Conservation (phyloP, 1,284 basidiomycete genomes). For the Heterobasidion irregulare region DNA sequence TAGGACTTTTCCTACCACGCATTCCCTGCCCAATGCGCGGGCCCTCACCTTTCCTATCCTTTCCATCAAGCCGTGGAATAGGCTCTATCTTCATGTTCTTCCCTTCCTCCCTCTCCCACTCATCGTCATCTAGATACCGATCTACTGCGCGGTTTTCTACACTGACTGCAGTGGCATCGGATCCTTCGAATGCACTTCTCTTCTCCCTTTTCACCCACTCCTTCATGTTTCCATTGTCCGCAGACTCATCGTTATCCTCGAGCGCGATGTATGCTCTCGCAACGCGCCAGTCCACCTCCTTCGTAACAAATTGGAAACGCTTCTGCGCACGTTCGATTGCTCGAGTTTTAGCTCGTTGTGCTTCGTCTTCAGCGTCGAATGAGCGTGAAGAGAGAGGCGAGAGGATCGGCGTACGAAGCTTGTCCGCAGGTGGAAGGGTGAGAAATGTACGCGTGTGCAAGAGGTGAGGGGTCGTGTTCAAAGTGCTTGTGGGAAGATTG, state of each 20-base stretch:
- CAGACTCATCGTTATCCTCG: constrained; percentile 26
- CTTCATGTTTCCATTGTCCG: constrained; percentile 9
- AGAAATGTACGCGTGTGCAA: constrained; percentile 61
- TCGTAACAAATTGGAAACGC: constrained; percentile 53
- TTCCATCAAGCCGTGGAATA: too few relatives aligned
- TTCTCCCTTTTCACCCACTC: constrained; percentile 3
- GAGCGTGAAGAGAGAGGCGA: constrained; percentile 7
- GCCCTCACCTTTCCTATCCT: too few relatives aligned
- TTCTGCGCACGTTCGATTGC: constrained; percentile 43
- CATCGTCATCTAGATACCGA: constrained; percentile 55
- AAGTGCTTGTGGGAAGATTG: constrained; percentile 52
- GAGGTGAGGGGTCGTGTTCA: constrained; percentile 64
- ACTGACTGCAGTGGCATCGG: background rate
- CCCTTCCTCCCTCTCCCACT: constrained; percentile 47
- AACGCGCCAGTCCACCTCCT: constrained; percentile 59
- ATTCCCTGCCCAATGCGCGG: too few relatives aligned
- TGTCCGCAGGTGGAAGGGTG: constrained; percentile 35
- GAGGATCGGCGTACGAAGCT: constrained; percentile 8
- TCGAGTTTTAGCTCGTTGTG: constrained; percentile 28
- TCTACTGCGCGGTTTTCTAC: constrained; percentile 45
- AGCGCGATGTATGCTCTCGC: constrained; percentile 61
- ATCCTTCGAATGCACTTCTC: background rate
- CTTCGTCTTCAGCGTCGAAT: constrained; percentile 25
- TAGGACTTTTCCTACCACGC: too few relatives aligned
- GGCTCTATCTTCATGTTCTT: constrained; percentile 13